phyloP scores from a whole-genome alignment of 176 grass and related monocot species.

The maize (Zea mays) region DNA sequence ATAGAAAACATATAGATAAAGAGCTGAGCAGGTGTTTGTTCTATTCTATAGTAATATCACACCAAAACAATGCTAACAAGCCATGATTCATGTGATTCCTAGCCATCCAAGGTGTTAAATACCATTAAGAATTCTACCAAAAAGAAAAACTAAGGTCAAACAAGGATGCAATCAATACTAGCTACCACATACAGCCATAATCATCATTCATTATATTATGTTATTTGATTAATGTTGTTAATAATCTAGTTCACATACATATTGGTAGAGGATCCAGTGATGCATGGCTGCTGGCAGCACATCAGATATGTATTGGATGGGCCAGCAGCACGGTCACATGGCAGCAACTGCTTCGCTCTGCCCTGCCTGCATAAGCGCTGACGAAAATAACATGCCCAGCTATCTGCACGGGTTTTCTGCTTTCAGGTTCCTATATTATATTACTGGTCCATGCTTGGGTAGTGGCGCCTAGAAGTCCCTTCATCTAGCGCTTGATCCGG shows the following conservation, averaged over 20 bases:
- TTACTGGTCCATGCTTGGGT: neutral
- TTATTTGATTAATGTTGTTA: neutral
- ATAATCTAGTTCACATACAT: neutral
- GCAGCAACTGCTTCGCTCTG: neutral
- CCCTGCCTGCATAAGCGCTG: slow-evolving; percentile 30
- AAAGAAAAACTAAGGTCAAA: slow-evolving; percentile 10
- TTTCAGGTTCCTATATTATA: slow-evolving; percentile 1
- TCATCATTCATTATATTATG: neutral
- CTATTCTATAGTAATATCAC: neutral
- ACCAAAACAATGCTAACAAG: slow-evolving; percentile 1
- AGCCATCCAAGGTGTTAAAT: neutral
- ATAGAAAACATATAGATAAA: neutral
- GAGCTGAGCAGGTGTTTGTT: neutral
- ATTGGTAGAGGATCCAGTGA: neutral
- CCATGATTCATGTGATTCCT: neutral
- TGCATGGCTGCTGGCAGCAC: slow-evolving; percentile 1
- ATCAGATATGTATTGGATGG: neutral
- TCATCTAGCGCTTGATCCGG: neutral
- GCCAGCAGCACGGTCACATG: slow-evolving; percentile 15
- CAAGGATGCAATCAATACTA: neutral
- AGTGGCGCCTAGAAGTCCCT: neutral
- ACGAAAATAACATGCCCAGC: slow-evolving; percentile 6
- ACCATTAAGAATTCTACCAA: neutral
- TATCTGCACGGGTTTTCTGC: neutral
- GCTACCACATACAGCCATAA: neutral